These are phyloP conservation scores for Ephemerocybe angulata DNA, from an alignment of 768 basidiomycete species.

Conservation along the genomic window DNA sequence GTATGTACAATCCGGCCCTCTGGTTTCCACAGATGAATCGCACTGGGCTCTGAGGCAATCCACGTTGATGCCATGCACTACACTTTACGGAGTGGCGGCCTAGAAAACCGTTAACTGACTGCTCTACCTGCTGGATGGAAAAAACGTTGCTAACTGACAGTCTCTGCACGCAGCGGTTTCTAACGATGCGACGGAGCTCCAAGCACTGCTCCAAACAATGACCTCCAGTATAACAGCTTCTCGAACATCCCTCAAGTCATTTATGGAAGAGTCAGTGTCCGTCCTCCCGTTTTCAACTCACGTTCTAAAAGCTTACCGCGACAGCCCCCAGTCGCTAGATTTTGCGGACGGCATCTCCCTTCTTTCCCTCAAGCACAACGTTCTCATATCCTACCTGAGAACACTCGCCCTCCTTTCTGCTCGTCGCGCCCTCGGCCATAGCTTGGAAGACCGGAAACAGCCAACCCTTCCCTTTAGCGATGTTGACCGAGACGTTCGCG, in stretches of 20 bases:
- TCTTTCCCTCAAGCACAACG: conserved; percentile 80
- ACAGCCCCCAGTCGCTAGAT: conserved; percentile 35
- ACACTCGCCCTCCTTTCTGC: conserved; percentile 71
- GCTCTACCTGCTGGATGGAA: conserved; percentile 8
- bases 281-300: conserved; percentile 9
- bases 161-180: conserved; percentile 20
- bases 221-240: conserved; percentile 57
- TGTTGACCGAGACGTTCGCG: conserved; percentile 49
- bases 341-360: conserved; percentile 84
- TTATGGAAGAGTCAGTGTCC: conserved; percentile 51
- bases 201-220: conserved; percentile 50
- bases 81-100: conserved; percentile 45
- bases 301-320: conserved; percentile 10
- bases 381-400: conserved; percentile 82
- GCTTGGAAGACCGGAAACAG: conserved; percentile 48
- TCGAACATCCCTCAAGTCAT: conserved; percentile 49
- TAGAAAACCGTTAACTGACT: conserved; percentile 53
- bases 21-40: conserved; percentile 43
- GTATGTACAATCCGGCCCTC: conserved; percentile 5
- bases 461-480: conserved; percentile 52
- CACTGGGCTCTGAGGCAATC: conserved; percentile 58
- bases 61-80: conserved; percentile 43
- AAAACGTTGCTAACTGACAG: conserved; percentile 7
- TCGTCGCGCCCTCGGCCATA: conserved; percentile 66
- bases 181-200: conserved; percentile 21